Evolutionary conservation across 78 protist genomes (phyloP).

Genomic region (Thecamonas trahens): DNA sequence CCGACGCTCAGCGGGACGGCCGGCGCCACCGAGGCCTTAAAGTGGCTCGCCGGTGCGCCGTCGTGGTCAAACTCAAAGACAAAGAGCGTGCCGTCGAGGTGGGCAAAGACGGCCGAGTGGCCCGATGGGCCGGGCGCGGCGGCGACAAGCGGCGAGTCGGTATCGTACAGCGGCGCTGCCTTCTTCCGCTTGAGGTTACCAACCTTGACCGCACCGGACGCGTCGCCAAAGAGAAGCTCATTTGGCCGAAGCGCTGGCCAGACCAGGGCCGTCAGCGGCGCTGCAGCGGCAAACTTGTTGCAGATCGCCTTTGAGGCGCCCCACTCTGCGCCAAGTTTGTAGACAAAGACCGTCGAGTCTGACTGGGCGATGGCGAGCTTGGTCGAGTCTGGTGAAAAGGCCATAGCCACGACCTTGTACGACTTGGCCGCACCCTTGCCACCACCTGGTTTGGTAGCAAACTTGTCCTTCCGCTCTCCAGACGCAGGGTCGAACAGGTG

Average conservation of each 20-base stretch:
- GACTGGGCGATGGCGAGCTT: conserved; percentile 77
- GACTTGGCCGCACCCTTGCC: conserved; percentile 7
- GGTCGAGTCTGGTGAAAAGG: conserved; percentile 79
- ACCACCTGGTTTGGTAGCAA: conserved; percentile 30
- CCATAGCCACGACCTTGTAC: conserved; percentile 51
- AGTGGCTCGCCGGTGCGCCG: not conserved
- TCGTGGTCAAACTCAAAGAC: not conserved
- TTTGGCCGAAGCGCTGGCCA: conserved; percentile 64
- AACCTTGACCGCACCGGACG: conserved; percentile 46
- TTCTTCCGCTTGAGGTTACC: conserved; percentile 45
- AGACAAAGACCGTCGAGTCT: conserved; percentile 78
- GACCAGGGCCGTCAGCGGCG: conserved; percentile 56
- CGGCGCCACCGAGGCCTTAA: conserved; percentile 28
- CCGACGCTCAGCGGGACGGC: conserved; percentile 45
- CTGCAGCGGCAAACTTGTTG: conserved; percentile 53
- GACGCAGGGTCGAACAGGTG: conserved; percentile 69
- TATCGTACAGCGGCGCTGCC: conserved; percentile 34
- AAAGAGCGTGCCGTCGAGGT: conserved; percentile 16
- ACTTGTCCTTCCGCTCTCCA: conserved; percentile 63
- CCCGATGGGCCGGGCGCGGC: conserved; percentile 35
- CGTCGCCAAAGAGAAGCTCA: conserved; percentile 32
- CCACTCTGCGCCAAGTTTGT: conserved; percentile 80
- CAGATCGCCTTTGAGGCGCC: conserved; percentile 75
- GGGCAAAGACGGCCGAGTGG: not conserved
- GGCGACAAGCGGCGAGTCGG: conserved; percentile 35